phyloP scores from a whole-genome alignment of 495 filamentous ascomycete species.

The Jackrogersella minutella region DNA sequence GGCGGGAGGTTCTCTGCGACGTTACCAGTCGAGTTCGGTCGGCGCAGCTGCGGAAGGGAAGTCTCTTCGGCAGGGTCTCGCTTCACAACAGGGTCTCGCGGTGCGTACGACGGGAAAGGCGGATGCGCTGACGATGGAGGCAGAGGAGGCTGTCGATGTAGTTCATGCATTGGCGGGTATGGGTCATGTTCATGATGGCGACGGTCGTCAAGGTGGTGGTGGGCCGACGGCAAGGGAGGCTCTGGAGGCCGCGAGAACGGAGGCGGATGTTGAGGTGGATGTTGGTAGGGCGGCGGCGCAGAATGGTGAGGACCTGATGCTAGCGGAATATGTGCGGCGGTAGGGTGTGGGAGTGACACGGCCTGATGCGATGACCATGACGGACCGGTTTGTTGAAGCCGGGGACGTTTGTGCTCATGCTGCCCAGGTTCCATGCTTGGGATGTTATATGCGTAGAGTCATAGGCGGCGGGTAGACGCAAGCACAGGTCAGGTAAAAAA shows the following conservation, averaged over 20 bases:
- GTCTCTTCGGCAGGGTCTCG: conserved; percentile 58
- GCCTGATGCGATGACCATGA: conserved; percentile 58
- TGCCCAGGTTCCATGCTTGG: conserved; percentile 61
- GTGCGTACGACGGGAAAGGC: conserved; percentile 48
- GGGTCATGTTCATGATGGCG: conserved; percentile 59
- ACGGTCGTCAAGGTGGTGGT: conserved; percentile 55
- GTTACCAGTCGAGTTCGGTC: conserved; percentile 55
- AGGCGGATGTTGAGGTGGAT: conserved; percentile 46
- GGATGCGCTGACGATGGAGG: conserved; percentile 57
- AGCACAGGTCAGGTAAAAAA: conserved; percentile 51
- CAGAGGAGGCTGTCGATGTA: conserved; percentile 51
- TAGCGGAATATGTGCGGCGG: conserved; percentile 49
- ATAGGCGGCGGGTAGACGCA: conserved; percentile 42
- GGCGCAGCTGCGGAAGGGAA: conserved; percentile 53
- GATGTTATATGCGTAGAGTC: conserved; percentile 51
- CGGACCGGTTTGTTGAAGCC: conserved; percentile 51
- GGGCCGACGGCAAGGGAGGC: conserved; percentile 45
- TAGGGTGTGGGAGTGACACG: conserved; percentile 56
- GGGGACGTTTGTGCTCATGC: conserved; percentile 58
- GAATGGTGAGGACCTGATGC: conserved; percentile 51
- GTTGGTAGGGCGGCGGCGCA: conserved; percentile 48
- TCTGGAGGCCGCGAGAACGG: conserved; percentile 52
- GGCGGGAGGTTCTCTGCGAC: conserved; percentile 48
- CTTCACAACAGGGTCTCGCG: conserved; percentile 59
- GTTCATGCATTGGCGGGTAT: conserved; percentile 60